These are phyloP conservation scores for Stemphylium lycopersici DNA, from an alignment of 2,329 filamentous ascomycete species.

Conservation along the genomic window DNA sequence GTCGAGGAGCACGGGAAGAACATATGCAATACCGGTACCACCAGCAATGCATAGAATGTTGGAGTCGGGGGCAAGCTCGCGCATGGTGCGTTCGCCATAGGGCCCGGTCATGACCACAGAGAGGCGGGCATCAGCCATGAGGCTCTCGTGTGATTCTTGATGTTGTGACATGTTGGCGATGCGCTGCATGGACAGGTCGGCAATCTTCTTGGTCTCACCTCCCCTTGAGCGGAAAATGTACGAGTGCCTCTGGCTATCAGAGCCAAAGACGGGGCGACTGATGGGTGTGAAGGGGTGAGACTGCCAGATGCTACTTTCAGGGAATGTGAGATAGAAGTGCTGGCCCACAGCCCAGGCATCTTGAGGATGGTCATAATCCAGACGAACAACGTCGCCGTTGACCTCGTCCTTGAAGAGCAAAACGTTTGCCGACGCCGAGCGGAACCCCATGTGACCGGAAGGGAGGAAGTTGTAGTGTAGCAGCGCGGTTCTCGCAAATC, in stretches of 20 bases:
- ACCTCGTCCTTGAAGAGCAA: constrained; percentile 48
- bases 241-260: constrained; percentile 35
- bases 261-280: constrained; percentile 32
- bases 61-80: constrained; percentile 25
- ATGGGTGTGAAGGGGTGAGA: constrained; percentile 68
- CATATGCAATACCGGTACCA: constrained; percentile 48
- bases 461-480: constrained; percentile 59
- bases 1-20: constrained; percentile 44
- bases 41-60: constrained; percentile 48
- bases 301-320: constrained; percentile 71
- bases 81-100: constrained; percentile 41
- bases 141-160: constrained; percentile 28
- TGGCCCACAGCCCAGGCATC: constrained; percentile 69
- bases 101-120: constrained; percentile 44
- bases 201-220: constrained; percentile 43
- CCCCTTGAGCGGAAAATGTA: constrained; percentile 46
- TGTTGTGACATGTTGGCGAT: constrained; percentile 25
- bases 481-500: constrained; percentile 63
- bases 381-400: constrained; percentile 61
- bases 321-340: constrained; percentile 74
- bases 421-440: constrained; percentile 33
- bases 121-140: constrained; percentile 34
- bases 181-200: constrained; percentile 38
- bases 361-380: constrained; percentile 69
- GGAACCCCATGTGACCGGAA: constrained; percentile 40